phyloP scores from a whole-genome alignment of 2,329 filamentous ascomycete genomes.

The Phyllosticta capitalensis region DNA sequence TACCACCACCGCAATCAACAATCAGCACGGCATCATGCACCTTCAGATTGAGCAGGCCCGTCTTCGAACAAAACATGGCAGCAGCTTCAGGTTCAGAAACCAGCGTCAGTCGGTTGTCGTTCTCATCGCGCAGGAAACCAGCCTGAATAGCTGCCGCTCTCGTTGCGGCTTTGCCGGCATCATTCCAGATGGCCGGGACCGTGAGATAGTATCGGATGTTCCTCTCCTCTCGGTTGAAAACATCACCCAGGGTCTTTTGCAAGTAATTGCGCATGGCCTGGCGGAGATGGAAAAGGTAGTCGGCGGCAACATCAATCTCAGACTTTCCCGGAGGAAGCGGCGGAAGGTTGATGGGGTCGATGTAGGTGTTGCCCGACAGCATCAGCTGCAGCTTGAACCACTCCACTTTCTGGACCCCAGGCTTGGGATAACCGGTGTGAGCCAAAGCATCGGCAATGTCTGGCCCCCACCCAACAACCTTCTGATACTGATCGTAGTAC shows the following conservation, averaged over 20 bases:
- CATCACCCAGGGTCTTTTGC: conserved; percentile 92
- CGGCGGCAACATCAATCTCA: conserved; percentile 97
- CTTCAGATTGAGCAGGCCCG: conserved; percentile 89
- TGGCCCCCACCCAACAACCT: conserved; percentile 98
- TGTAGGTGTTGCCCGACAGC: conserved; percentile 97
- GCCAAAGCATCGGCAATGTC: conserved; percentile 96
- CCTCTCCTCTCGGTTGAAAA: conserved; percentile 95
- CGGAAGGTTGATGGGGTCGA: conserved; percentile 96
- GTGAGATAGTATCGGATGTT: conserved; percentile 98
- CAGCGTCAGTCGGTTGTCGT: conserved; percentile 89
- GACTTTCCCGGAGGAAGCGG: conserved; percentile 96
- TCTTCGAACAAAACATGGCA: conserved; percentile 96
- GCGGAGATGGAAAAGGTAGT: conserved; percentile 96
- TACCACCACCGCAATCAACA: conserved; percentile 96
- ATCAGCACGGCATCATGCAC: conserved; percentile 98
- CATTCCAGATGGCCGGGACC: conserved; percentile 99
- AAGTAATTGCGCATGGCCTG: conserved; percentile 94
- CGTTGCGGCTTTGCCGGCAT: conserved; percentile 94
- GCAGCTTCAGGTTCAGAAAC: conserved; percentile 96
- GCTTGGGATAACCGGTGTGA: conserved; percentile 94
- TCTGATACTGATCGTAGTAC: conserved; percentile 99
- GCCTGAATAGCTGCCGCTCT: conserved; percentile 93
- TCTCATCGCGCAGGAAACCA: conserved; percentile 91
- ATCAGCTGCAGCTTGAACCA: conserved; percentile 99
- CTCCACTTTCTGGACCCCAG: conserved; percentile 95